phyloP scores from a whole-genome alignment of 768 basidiomycete genomes.

The Lactarius vividus region DNA sequence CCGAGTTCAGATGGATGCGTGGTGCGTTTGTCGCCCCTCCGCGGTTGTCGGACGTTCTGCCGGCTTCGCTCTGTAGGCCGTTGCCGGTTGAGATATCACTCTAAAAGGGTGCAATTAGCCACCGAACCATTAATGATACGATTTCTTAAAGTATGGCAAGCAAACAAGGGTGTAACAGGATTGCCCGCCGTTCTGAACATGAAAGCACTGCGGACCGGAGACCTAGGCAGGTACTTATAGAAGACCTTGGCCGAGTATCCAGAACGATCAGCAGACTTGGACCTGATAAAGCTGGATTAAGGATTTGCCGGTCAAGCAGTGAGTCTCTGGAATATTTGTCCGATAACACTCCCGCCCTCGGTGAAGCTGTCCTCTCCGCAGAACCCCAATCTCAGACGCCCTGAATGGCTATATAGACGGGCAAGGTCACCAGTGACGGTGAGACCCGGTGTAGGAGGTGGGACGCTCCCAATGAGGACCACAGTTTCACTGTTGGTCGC shows the following conservation, averaged over 20 bases:
- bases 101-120: constrained; percentile 15
- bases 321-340: constrained; percentile 15
- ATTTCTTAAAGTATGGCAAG: constrained; percentile 19
- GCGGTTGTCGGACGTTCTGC: constrained; percentile 26
- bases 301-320: constrained; percentile 1
- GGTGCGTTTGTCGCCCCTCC: constrained; percentile 24
- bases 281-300: constrained; percentile 6
- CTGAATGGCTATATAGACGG: constrained; percentile 12
- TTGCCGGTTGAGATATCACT: constrained; percentile 15
- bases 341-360: constrained; percentile 13
- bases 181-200: constrained; percentile 12
- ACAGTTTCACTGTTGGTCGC: constrained; percentile 14
- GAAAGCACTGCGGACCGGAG: not conserved
- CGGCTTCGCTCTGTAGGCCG: constrained; percentile 16
- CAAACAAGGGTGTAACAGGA: constrained; percentile 6
- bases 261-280: constrained; percentile 15
- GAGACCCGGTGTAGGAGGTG: constrained; percentile 6
- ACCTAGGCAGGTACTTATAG: constrained; percentile 4
- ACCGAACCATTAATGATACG: constrained; percentile 1
- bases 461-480: constrained; percentile 14
- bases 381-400: constrained; percentile 22
- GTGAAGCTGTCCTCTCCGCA: constrained; percentile 22
- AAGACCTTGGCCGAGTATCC: constrained; percentile 1
- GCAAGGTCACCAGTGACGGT: constrained; percentile 12
- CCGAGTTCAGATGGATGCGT: constrained; percentile 10